These are phyloP conservation scores for Wallacemonas sp. DNA, from an alignment of 208 protist genomes.

Conservation along the genomic window DNA sequence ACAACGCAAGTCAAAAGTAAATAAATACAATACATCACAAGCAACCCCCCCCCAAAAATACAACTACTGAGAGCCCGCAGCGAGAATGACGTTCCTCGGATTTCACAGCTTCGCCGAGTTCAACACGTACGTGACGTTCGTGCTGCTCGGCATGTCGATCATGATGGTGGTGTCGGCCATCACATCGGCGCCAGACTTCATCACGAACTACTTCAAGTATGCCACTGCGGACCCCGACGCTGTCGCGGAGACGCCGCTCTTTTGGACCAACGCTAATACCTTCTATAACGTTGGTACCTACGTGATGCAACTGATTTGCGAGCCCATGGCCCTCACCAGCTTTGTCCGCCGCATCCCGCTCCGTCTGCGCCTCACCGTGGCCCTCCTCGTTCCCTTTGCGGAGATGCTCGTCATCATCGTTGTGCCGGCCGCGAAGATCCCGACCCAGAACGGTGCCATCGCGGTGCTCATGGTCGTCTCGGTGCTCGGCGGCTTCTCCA, in stretches of 20 bases:
- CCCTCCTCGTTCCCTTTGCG: slow-evolving; percentile 49
- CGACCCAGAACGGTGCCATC: slow-evolving; percentile 59
- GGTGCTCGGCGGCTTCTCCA: slow-evolving; percentile 58
- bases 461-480: slow-evolving; percentile 64
- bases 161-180: slow-evolving; percentile 88
- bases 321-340: slow-evolving; percentile 50
- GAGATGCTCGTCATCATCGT: slow-evolving; percentile 66
- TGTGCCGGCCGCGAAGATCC: slow-evolving; percentile 38
- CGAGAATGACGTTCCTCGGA: slow-evolving; percentile 38
- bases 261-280: slow-evolving; percentile 76
- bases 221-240: slow-evolving; percentile 51
- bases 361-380: slow-evolving; percentile 44
- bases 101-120: slow-evolving; percentile 67
- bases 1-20: neutral
- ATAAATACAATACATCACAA: neutral
- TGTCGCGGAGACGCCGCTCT: slow-evolving; percentile 35
- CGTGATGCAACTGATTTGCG: slow-evolving; percentile 54
- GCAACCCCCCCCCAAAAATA: neutral
- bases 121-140: slow-evolving; percentile 78
- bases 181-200: slow-evolving; percentile 79
- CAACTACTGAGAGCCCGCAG: neutral
- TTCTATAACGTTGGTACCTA: slow-evolving; percentile 82
- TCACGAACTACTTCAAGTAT: slow-evolving; percentile 77
- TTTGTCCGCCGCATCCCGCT: slow-evolving; percentile 58
- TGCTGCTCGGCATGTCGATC: slow-evolving; percentile 83